Percentiles rank a stretch among this genome's conserved stretches.
These are phyloP conservation scores for Combretum micranthum DNA, from an alignment of 345 rosid species.

Conservation along the genomic window DNA sequence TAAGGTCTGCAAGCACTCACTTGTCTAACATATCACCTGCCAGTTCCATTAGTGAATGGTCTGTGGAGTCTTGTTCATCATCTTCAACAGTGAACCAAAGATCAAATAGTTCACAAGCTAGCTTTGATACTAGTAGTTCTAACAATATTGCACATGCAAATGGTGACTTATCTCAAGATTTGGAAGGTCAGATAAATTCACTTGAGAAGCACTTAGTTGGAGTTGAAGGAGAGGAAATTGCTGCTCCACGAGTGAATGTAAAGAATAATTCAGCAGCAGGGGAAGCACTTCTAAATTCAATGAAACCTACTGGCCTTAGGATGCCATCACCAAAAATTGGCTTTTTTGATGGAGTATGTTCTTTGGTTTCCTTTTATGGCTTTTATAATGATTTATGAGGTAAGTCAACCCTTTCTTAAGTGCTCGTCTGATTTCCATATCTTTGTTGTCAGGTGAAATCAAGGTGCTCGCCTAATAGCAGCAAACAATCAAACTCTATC, in stretches of 20 bases:
- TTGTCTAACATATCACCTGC: slow-evolving; percentile 50
- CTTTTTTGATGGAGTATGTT: slow-evolving; percentile 92
- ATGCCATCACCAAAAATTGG: slow-evolving; percentile 96
- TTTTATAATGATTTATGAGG: slow-evolving; percentile 1
- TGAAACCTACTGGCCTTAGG: slow-evolving; percentile 79
- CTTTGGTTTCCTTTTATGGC: slow-evolving; percentile 12
- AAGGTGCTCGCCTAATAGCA: slow-evolving; percentile 43
- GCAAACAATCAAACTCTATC: slow-evolving; percentile 25
- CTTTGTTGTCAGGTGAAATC: slow-evolving; percentile 47
- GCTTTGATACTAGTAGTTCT: slow-evolving; percentile 31
- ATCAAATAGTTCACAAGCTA: slow-evolving; percentile 32
- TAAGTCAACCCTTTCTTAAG: neutral
- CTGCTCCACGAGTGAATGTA: slow-evolving; percentile 16
- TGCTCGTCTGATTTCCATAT: slow-evolving; percentile 1
- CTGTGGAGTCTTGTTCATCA: slow-evolving; percentile 51
- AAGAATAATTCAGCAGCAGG: slow-evolving; percentile 28
- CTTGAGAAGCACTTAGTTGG: slow-evolving; percentile 24
- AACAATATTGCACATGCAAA: slow-evolving; percentile 12
- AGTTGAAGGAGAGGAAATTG: slow-evolving; percentile 20
- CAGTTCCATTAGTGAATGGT: slow-evolving; percentile 79
- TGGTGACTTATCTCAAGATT: slow-evolving; percentile 18
- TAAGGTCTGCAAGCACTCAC: slow-evolving; percentile 37
- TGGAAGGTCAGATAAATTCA: slow-evolving; percentile 22
- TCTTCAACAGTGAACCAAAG: slow-evolving; percentile 45
- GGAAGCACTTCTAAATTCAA: slow-evolving; percentile 24